Evolutionary conservation across 2,329 filamentous ascomycete genomes (phyloP).

Genomic region (Xylariomycetidae sp.): DNA sequence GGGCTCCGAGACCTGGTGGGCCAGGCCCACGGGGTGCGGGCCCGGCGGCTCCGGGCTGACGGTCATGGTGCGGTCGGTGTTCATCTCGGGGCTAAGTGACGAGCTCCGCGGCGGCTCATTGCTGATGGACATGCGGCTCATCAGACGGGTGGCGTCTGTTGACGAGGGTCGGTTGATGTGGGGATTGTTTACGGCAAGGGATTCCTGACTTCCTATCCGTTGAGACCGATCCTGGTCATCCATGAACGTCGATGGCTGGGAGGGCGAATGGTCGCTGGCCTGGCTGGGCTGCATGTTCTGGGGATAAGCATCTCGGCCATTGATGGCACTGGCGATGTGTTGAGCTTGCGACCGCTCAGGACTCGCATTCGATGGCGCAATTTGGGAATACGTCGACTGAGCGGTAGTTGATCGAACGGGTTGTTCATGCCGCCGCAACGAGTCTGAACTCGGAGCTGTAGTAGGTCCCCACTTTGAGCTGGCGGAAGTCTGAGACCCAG

Average conservation of each 20-base stretch:
- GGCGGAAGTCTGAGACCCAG: too few relatives aligned
- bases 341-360: conserved; percentile 11
- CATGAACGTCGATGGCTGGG: too few relatives aligned
- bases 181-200: background rate
- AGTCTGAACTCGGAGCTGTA: too few relatives aligned
- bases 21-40: conserved; percentile 5
- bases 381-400: too few relatives aligned
- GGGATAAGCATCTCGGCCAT: conserved; percentile 4
- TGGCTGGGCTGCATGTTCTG: conserved; percentile 5
- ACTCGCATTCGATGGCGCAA: conserved; percentile 5
- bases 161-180: conserved; percentile 2
- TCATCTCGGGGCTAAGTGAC: conserved; percentile 17
- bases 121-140: conserved; percentile 17
- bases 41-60: conserved; percentile 21
- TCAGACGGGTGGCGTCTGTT: conserved; percentile 12
- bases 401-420: background rate
- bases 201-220: too few relatives aligned
- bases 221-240: too few relatives aligned
- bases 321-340: conserved; percentile 17
- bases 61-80: conserved; percentile 13
- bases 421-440: too few relatives aligned
- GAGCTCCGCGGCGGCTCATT: conserved; percentile 7
- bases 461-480: too few relatives aligned
- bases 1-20: conserved; percentile 19
- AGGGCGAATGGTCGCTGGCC: too few relatives aligned